Conservation (phyloP, 2,329 filamentous ascomycete species). For the Colletotrichum gloeosporioides region DNA sequence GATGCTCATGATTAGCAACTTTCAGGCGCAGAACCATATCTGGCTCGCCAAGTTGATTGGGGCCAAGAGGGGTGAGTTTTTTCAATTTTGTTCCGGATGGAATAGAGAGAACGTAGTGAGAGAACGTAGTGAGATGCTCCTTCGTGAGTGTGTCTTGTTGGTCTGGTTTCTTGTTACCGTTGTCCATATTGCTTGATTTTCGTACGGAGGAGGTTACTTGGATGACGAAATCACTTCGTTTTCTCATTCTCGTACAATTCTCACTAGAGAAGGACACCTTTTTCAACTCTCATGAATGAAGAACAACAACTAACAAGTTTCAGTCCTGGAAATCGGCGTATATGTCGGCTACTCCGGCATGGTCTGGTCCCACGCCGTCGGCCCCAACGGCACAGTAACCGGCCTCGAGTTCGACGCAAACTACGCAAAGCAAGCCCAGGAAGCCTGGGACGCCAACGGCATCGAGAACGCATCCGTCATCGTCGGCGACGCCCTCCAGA, state of each 20-base stretch:
- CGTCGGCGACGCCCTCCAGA: conserved; percentile 50
- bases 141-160: neutral
- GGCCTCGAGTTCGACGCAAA: conserved; percentile 50
- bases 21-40: conserved; percentile 44
- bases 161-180: neutral
- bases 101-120: neutral
- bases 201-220: neutral
- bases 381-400: conserved; percentile 45
- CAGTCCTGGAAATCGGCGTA: conserved; percentile 55
- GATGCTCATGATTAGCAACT: conserved; percentile 45
- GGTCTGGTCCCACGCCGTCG: conserved; percentile 52
- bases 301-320: neutral
- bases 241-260: neutral
- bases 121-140: neutral
- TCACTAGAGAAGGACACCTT: neutral
- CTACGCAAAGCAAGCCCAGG: conserved; percentile 46
- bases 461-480: conserved; percentile 52
- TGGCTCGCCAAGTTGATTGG: conserved; percentile 46
- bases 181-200: neutral
- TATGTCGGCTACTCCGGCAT: conserved; percentile 55
- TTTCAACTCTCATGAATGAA: neutral
- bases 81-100: neutral
- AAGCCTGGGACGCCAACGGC: conserved; percentile 42
- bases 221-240: neutral
- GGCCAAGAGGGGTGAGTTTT: conserved; percentile 41